Conservation (phyloP, 2,329 filamentous ascomycete genomes). For the Microsporum audouinii region DNA sequence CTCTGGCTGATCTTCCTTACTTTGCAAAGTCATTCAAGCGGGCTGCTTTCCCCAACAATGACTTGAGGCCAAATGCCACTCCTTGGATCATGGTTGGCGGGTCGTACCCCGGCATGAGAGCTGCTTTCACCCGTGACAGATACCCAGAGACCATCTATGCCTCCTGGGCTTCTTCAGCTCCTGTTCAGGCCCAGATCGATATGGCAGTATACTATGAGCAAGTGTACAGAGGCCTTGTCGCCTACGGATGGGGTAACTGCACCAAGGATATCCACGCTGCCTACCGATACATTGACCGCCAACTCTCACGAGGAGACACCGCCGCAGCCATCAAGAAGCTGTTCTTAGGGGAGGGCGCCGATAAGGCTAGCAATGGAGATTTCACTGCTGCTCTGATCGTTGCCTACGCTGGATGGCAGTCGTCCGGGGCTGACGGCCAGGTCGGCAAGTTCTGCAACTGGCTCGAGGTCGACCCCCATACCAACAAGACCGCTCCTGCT, state of each 20-base stretch:
- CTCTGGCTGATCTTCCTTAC: slow-evolving; percentile 35
- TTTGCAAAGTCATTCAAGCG: slow-evolving; percentile 34
- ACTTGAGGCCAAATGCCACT: slow-evolving; percentile 30
- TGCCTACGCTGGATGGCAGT: slow-evolving; percentile 36
- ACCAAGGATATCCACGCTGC: slow-evolving; percentile 40
- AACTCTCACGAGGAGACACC: slow-evolving; percentile 28
- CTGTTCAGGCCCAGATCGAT: slow-evolving; percentile 38
- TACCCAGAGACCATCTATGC: slow-evolving; percentile 35
- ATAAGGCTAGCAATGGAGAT: slow-evolving; percentile 36
- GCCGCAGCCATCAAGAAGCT: slow-evolving; percentile 36
- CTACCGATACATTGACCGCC: slow-evolving; percentile 38
- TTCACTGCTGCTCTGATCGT: slow-evolving; percentile 36
- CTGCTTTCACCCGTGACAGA: slow-evolving; percentile 34
- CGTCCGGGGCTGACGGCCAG: slow-evolving; percentile 32
- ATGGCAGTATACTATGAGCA: slow-evolving; percentile 44
- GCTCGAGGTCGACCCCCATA: slow-evolving; percentile 34
- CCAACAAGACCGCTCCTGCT: slow-evolving; percentile 26
- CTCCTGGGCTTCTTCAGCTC: slow-evolving; percentile 33
- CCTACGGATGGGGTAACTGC: slow-evolving; percentile 42
- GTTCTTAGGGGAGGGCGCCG: slow-evolving; percentile 39
- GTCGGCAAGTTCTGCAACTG: slow-evolving; percentile 38
- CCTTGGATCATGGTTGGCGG: slow-evolving; percentile 40
- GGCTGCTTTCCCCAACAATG: slow-evolving; percentile 20
- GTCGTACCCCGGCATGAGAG: slow-evolving; percentile 36
- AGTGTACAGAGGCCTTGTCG: slow-evolving; percentile 37